phyloP scores from a whole-genome alignment of 441 rosid genomes.

The Rhodomyrtus psidioides region DNA sequence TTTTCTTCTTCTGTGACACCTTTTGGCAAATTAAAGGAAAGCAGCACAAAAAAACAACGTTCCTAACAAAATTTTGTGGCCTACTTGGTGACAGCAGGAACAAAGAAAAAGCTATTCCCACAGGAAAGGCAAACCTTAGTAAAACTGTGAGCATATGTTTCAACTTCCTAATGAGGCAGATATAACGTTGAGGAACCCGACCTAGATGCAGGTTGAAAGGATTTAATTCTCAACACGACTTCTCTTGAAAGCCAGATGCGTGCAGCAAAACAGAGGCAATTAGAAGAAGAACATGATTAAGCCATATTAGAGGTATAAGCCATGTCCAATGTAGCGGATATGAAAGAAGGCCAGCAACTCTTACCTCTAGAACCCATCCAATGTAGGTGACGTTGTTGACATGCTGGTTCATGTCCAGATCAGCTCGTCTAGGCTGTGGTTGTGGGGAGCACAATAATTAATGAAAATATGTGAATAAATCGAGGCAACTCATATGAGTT shows the following conservation, averaged over 20 bases:
- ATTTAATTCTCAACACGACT: not conserved
- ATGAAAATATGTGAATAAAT: not conserved
- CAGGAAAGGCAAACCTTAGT: not conserved
- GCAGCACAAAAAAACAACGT: not conserved
- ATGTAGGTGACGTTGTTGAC: conserved; percentile 88
- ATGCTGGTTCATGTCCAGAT: conserved; percentile 98
- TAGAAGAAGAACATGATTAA: not conserved
- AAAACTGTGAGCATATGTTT: not conserved
- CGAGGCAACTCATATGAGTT: not conserved
- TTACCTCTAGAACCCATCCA: conserved; percentile 96
- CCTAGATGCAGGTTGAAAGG: not conserved
- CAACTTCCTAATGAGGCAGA: not conserved
- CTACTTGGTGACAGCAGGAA: not conserved
- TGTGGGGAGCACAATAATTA: conserved; percentile 1
- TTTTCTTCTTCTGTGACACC: not conserved
- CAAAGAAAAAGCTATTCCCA: not conserved
- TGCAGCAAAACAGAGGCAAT: not conserved
- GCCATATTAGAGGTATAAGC: not conserved
- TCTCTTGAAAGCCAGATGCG: not conserved
- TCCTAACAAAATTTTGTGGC: not conserved
- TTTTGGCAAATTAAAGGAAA: not conserved
- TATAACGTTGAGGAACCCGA: not conserved
- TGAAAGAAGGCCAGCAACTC: not conserved
- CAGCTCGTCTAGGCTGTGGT: conserved; percentile 83
- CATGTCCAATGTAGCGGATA: not conserved